Evolutionary conservation across 805 yeast species (phyloP).

Genomic region (Zygotorulaspora chibaensis): DNA sequence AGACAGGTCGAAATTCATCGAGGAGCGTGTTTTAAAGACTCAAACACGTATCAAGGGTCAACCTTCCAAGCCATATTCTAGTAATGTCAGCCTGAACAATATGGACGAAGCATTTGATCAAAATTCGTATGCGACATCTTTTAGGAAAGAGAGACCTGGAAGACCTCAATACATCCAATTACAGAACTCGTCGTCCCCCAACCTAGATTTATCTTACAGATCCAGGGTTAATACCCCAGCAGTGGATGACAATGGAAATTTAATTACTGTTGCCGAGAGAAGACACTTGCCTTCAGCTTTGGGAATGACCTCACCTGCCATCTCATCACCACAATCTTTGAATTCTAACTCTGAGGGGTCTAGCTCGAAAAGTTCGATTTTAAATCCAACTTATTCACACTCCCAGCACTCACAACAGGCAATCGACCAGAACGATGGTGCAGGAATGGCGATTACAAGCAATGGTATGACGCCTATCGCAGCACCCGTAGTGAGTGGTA

Average conservation of each 20-base stretch:
- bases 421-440: neutral
- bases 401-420: constrained; percentile 6
- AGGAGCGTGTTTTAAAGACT: constrained; percentile 31
- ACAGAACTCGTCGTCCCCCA: constrained; percentile 14
- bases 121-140: constrained; percentile 5
- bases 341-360: constrained; percentile 8
- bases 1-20: constrained; percentile 48
- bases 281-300: constrained; percentile 11
- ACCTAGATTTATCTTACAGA: constrained; percentile 12
- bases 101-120: constrained; percentile 2
- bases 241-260: constrained; percentile 37
- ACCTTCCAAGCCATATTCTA: constrained; percentile 2
- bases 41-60: constrained; percentile 13
- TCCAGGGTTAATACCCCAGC: constrained; percentile 35
- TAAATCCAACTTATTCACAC: neutral
- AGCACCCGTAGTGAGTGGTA: constrained; percentile 11
- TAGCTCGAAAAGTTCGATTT: constrained; percentile 9
- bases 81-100: constrained; percentile 6
- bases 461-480: constrained; percentile 19
- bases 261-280: constrained; percentile 32
- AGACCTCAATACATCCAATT: constrained; percentile 31
- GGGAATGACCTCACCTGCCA: constrained; percentile 8
- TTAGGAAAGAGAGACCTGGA: constrained; percentile 11
- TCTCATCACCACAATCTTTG: constrained; percentile 9
- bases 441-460: constrained; percentile 21